A percentile compares a stretch with the other conserved stretches of the same genome.
Conservation (phyloP, 345 rosid species). For the Cochlearia excelsa region DNA sequence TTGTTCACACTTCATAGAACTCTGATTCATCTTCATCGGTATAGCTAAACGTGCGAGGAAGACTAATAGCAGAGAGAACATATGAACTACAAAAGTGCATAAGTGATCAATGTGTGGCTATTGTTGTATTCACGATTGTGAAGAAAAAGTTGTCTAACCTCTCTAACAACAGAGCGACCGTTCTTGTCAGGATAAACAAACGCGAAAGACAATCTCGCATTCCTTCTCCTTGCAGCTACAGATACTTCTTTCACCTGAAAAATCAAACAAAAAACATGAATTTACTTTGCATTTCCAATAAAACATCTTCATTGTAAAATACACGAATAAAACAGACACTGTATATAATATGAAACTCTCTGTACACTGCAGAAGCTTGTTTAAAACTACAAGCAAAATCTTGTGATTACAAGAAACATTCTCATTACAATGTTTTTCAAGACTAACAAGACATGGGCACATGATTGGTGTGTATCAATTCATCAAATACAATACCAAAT, state of each 20-base stretch:
- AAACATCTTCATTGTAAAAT: too few relatives aligned
- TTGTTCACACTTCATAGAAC: neutral
- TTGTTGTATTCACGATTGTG: neutral
- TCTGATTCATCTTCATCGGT: too few relatives aligned
- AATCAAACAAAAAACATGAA: conserved; percentile 3
- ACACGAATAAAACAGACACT: too few relatives aligned
- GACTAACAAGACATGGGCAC: neutral
- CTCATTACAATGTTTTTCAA: neutral
- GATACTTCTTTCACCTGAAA: conserved; percentile 85
- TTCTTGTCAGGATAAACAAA: conserved; percentile 82
- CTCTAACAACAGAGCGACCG: conserved; percentile 72
- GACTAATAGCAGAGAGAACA: neutral
- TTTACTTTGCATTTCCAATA: neutral
- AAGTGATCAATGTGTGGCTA: neutral
- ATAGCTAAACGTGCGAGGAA: neutral
- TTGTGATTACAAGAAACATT: neutral
- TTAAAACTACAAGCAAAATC: too few relatives aligned
- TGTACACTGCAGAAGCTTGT: too few relatives aligned
- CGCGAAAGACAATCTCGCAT: conserved; percentile 82
- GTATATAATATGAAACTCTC: too few relatives aligned
- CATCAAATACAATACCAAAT: conserved; percentile 47
- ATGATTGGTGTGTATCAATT: neutral
- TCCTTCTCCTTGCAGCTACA: conserved; percentile 85
- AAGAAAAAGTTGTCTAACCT: conserved; percentile 41
- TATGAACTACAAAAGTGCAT: neutral